These are phyloP conservation scores for Echria macrotheca DNA, from an alignment of 495 filamentous ascomycete genomes.

Conservation along the genomic window DNA sequence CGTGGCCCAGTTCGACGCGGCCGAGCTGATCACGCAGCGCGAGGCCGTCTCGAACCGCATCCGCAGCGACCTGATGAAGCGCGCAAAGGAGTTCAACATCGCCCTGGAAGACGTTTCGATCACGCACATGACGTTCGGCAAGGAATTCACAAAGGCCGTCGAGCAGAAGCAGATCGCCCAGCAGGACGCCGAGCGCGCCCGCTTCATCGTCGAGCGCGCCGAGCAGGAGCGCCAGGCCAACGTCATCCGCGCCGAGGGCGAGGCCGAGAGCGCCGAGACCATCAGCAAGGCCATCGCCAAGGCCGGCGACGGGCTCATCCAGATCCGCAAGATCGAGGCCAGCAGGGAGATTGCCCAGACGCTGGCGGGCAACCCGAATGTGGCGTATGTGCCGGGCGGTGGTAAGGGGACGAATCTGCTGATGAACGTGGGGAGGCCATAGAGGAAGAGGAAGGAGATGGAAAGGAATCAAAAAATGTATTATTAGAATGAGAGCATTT, in stretches of 20 bases:
- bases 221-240: constrained; percentile 99
- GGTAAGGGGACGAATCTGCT: constrained; percentile 59
- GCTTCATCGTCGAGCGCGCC: constrained; percentile 98
- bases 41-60: constrained; percentile 95
- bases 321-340: constrained; percentile 95
- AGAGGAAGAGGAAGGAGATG: constrained; percentile 9
- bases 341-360: constrained; percentile 94
- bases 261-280: constrained; percentile 91
- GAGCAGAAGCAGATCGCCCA: constrained; percentile 99
- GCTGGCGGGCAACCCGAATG: constrained; percentile 84
- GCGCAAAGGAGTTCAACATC: constrained; percentile 98
- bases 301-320: constrained; percentile 84
- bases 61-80: constrained; percentile 88
- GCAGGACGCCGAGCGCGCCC: constrained; percentile 93
- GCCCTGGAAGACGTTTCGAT: constrained; percentile 97
- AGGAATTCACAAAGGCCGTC: constrained; percentile 96
- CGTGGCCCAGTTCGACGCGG: constrained; percentile 98
- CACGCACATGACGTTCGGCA: constrained; percentile 99
- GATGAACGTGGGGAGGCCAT: constrained; percentile 44
- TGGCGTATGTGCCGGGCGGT: constrained; percentile 86
- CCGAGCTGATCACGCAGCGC: constrained; percentile 98
- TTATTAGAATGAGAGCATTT: constrained; percentile 27
- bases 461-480: constrained; percentile 20
- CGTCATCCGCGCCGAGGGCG: constrained; percentile 95
- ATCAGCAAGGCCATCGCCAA: constrained; percentile 90